Evolutionary conservation across 345 rosid genomes (phyloP).

Genomic region (Camelina sativa): DNA sequence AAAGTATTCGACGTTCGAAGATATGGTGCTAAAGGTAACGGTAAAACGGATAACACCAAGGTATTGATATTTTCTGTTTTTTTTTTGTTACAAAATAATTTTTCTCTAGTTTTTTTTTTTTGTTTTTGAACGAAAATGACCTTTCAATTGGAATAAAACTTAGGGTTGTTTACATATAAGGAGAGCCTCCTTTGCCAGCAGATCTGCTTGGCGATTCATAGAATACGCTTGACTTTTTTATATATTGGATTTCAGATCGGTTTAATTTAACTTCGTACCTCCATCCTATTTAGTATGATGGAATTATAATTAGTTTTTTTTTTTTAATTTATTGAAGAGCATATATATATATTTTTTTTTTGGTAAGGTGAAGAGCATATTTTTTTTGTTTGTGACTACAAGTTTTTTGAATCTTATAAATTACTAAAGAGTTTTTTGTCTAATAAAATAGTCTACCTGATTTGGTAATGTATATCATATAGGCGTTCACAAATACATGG

Average conservation of each 20-base stretch:
- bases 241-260: not conserved
- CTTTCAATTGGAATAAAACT: too few species aligned
- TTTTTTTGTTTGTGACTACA: not conserved
- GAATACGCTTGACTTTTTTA: not conserved
- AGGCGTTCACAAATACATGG: constrained; percentile 30
- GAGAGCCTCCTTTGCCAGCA: too few species aligned
- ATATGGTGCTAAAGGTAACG: constrained; percentile 21
- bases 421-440: not conserved
- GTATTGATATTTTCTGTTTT: not conserved
- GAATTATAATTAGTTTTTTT: not conserved
- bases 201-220: too few species aligned
- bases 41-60: constrained; percentile 13
- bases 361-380: not conserved
- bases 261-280: not conserved
- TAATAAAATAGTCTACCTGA: not conserved
- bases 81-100: not conserved
- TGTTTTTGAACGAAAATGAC: too few species aligned
- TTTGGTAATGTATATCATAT: not conserved
- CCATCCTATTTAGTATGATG: not conserved
- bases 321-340: not conserved
- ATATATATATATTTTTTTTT: not conserved
- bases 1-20: constrained; percentile 2
- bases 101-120: not conserved
- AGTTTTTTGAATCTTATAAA: not conserved
- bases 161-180: too few species aligned